These are phyloP conservation scores for Aspergillus oerlinghausenensis DNA, from an alignment of 2,329 filamentous ascomycete species.

Conservation along the genomic window DNA sequence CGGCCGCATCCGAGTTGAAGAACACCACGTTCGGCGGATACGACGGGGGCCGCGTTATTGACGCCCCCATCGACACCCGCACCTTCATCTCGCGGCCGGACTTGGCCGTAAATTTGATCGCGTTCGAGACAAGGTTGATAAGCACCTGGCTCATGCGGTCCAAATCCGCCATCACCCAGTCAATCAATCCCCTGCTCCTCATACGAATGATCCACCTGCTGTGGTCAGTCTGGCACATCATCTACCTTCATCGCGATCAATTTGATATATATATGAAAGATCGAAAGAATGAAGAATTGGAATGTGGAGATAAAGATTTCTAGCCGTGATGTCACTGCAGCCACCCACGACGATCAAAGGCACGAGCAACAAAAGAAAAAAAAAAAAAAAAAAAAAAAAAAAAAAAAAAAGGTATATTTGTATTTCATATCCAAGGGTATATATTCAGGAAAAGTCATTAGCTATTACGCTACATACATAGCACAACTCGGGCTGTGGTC, in stretches of 20 bases:
- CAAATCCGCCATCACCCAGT: constrained; percentile 66
- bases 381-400: too few relatives aligned
- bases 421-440: background rate
- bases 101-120: constrained; percentile 71
- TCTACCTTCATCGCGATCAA: background rate
- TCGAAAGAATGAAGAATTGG: background rate
- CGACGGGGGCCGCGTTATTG: constrained; percentile 41
- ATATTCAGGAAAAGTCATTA: background rate
- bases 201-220: constrained; percentile 60
- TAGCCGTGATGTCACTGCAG: background rate
- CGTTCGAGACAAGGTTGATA: constrained; percentile 76
- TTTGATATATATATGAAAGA: background rate
- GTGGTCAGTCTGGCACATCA: too few relatives aligned
- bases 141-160: constrained; percentile 72
- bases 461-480: background rate
- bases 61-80: constrained; percentile 51
- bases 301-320: background rate
- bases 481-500: background rate
- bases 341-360: too few relatives aligned
- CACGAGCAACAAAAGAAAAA: too few relatives aligned
- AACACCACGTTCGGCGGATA: constrained; percentile 34
- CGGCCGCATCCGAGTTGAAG: constrained; percentile 19
- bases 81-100: constrained; percentile 39
- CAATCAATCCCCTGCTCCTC: constrained; percentile 53
- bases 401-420: too few relatives aligned